A percentile compares a stretch with the other conserved stretches of the same genome.
phyloP scores from a whole-genome alignment of 2,329 filamentous ascomycete genomes.

The Colletotrichum sp. region DNA sequence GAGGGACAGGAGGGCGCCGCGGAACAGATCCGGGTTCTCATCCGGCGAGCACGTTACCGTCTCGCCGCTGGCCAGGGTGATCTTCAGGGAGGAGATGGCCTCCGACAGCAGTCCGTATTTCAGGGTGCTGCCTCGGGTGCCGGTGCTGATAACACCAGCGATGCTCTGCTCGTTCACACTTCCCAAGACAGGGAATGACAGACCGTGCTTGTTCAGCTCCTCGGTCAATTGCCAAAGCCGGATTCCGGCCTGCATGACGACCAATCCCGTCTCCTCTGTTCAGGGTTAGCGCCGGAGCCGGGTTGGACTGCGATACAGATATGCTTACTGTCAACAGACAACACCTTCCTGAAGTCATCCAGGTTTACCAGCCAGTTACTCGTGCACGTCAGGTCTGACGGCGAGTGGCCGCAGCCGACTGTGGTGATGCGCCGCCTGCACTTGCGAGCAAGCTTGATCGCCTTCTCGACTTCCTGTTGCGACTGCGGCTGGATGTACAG shows the following conservation, averaged over 20 bases:
- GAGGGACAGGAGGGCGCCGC: conserved; percentile 84
- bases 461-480: conserved; percentile 83
- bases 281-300: neutral
- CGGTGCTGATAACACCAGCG: conserved; percentile 89
- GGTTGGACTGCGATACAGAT: neutral
- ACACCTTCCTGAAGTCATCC: conserved; percentile 77
- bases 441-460: conserved; percentile 78
- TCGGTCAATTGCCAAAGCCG: conserved; percentile 76
- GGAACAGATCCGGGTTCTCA: conserved; percentile 80
- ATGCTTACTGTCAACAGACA: conserved; percentile 64
- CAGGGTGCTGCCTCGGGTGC: conserved; percentile 91
- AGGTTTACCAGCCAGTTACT: conserved; percentile 95
- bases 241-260: conserved; percentile 89
- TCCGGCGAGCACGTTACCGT: conserved; percentile 73
- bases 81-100: conserved; percentile 73
- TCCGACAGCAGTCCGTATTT: conserved; percentile 85
- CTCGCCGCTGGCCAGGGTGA: conserved; percentile 82
- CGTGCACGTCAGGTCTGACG: conserved; percentile 89
- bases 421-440: conserved; percentile 84
- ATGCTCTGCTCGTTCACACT: conserved; percentile 96
- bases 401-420: conserved; percentile 89
- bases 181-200: conserved; percentile 90
- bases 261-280: conserved; percentile 62
- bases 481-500: conserved; percentile 87
- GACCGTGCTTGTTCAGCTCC: conserved; percentile 74